Conservation (phyloP, 441 rosid genomes). For the Codiaeum variegatum region DNA sequence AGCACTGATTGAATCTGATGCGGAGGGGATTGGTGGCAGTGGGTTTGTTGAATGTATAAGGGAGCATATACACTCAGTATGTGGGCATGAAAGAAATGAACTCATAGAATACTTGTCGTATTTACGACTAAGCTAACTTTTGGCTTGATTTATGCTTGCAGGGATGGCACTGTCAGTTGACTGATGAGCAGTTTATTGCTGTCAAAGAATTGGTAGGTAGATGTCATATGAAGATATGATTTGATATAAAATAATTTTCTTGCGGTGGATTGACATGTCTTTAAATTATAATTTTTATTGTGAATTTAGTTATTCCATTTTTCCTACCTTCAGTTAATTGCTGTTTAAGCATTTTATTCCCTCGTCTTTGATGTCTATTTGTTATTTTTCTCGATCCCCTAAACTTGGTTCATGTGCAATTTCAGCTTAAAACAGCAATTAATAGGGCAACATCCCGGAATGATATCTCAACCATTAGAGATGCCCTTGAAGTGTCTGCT, state of each 20-base stretch:
- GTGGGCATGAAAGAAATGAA: slow-evolving; percentile 27
- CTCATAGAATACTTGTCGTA: slow-evolving; percentile 21
- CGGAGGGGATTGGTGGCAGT: slow-evolving; percentile 99
- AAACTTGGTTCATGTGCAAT: slow-evolving; percentile 17
- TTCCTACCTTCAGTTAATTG: not conserved
- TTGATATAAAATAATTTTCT: not conserved
- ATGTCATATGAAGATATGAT: slow-evolving; percentile 2
- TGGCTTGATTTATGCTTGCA: slow-evolving; percentile 39
- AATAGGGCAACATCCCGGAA: slow-evolving; percentile 90
- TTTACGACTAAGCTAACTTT: slow-evolving; percentile 31
- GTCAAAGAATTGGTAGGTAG: slow-evolving; percentile 92
- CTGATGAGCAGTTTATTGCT: slow-evolving; percentile 96
- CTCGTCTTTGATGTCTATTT: not conserved
- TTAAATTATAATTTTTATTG: not conserved
- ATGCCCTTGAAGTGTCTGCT: slow-evolving; percentile 97
- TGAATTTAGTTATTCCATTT: not conserved
- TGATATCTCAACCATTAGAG: slow-evolving; percentile 79
- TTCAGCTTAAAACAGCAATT: slow-evolving; percentile 94
- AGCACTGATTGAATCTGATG: slow-evolving; percentile 98
- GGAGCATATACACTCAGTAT: slow-evolving; percentile 91
- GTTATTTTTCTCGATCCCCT: not conserved
- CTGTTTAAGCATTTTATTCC: not conserved
- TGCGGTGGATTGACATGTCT: not conserved
- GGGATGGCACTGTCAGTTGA: slow-evolving; percentile 90
- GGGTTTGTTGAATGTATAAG: slow-evolving; percentile 97